Percentiles rank a stretch among this genome's conserved stretches.
Evolutionary conservation across 1,284 basidiomycete species (phyloP).

Genomic region (Apiotrichum domesticum): DNA sequence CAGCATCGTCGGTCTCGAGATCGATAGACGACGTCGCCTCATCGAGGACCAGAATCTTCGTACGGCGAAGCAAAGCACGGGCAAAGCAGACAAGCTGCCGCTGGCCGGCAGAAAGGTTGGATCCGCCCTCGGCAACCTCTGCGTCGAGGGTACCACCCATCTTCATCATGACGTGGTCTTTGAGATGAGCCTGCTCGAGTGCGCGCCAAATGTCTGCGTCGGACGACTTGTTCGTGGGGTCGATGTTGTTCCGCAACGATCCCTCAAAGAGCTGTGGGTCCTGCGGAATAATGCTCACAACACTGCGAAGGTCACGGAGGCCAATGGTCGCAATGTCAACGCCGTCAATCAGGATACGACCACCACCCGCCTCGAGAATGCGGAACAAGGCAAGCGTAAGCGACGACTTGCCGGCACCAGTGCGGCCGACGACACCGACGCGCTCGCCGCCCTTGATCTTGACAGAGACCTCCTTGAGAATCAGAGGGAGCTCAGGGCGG

Average conservation of each 20-base stretch:
- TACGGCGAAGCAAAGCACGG: slow-evolving; percentile 67
- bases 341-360: slow-evolving; percentile 75
- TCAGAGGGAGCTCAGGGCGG: slow-evolving; percentile 69
- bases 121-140: slow-evolving; percentile 68
- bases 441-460: slow-evolving; percentile 64
- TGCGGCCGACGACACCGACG: slow-evolving; percentile 78
- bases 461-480: slow-evolving; percentile 67
- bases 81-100: slow-evolving; percentile 78
- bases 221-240: slow-evolving; percentile 51
- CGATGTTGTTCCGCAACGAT: slow-evolving; percentile 53
- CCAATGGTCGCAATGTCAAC: slow-evolving; percentile 78
- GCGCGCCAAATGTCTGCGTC: slow-evolving; percentile 80
- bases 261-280: slow-evolving; percentile 77
- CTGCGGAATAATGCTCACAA: slow-evolving; percentile 87
- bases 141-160: slow-evolving; percentile 70
- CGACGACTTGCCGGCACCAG: slow-evolving; percentile 83
- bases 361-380: slow-evolving; percentile 73
- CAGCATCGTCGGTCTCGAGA: slow-evolving; percentile 75
- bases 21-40: slow-evolving; percentile 63
- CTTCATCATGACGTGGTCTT: slow-evolving; percentile 58
- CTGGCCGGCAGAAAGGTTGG: slow-evolving; percentile 75
- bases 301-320: slow-evolving; percentile 58
- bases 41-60: slow-evolving; percentile 82
- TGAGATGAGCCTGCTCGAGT: slow-evolving; percentile 59
- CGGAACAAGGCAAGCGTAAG: slow-evolving; percentile 54